Percentiles rank a stretch among this genome's conserved stretches.
These are phyloP conservation scores for Sporisorium reilianum DNA, from an alignment of 1,284 basidiomycete genomes.

Conservation along the genomic window DNA sequence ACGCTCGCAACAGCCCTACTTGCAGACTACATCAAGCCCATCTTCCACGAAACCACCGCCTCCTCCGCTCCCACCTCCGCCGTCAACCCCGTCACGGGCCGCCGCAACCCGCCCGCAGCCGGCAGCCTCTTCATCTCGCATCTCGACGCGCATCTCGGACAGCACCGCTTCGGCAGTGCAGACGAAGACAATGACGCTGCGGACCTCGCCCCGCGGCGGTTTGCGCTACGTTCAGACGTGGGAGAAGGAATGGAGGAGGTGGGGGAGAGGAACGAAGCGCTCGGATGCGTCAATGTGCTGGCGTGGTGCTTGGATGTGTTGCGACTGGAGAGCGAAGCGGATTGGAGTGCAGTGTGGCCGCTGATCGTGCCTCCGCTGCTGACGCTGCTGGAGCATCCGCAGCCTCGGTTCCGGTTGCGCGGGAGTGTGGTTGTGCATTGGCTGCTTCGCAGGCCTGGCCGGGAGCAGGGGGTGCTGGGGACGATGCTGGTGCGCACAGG, in stretches of 20 bases:
- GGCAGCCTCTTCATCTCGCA: constrained; percentile 24
- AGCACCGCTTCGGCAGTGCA: constrained; percentile 32
- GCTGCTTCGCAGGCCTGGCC: constrained; percentile 10
- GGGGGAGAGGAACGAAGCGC: constrained; percentile 26
- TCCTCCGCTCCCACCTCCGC: constrained; percentile 15
- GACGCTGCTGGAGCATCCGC: constrained; percentile 37
- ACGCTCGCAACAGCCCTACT: constrained; percentile 19
- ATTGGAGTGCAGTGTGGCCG: constrained; percentile 39
- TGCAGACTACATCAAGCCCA: constrained; percentile 37
- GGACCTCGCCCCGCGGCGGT: constrained; percentile 16
- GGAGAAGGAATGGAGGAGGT: background rate
- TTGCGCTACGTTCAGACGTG: background rate
- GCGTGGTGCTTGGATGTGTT: constrained; percentile 22
- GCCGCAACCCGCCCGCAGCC: constrained; percentile 12
- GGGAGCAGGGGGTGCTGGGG: constrained; percentile 6
- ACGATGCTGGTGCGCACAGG: constrained; percentile 38
- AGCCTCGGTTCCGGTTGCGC: constrained; percentile 30
- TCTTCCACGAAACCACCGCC: constrained; percentile 25
- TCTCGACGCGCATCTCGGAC: constrained; percentile 25
- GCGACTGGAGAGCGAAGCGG: constrained; percentile 13
- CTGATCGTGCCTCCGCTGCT: constrained; percentile 38
- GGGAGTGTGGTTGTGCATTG: constrained; percentile 12
- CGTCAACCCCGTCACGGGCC: constrained; percentile 25
- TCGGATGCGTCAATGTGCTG: constrained; percentile 40
- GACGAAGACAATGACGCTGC: constrained; percentile 23